Evolutionary conservation across 2,329 filamentous ascomycete species (phyloP), one percentile per base, ranked within the genome.

Genomic region (Corynespora cassiicola): DNA sequence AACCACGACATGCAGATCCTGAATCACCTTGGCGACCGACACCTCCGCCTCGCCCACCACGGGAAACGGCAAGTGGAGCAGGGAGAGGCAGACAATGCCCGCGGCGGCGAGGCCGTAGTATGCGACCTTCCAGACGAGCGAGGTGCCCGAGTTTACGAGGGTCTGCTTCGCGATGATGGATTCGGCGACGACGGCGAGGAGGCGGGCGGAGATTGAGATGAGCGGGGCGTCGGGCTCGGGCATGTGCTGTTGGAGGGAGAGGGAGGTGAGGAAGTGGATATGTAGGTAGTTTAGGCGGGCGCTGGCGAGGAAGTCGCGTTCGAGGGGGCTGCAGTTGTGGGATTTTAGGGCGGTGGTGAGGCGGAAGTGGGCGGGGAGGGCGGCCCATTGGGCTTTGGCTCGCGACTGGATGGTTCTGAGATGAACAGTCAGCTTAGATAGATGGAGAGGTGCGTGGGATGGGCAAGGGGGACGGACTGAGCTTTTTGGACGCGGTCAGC

Each of bases 81-180:
- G 33, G 1, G 57, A 53, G 15, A 66, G 47, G 14, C 53, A 56
- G 8, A 66, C 50, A 12, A 66, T 58, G 0, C 66, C 66, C 7
- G 64, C 63, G 4, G 66, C 65, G n/a, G 66, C 52, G 1, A 69
- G 44, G 7, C 65, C 65, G 33, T 65, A 68, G 27, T 60, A 58
- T 2, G 35, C 35, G 10, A 58, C 63, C 52, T 64, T 65, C 63
- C 63, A 68, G 0, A 60, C 47, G 16, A 66, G 47, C 4, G 52
- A 46, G 4, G 58, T 67, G 7, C 65, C 65, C 1, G 65, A 67
- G 22, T 69, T 68, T 3, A 50, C 59, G 3, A 68, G 37, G 1
- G 50, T 46, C n/a, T 62, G 52, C 26, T 55, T 50, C 4, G 61
- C 45, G 3, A 69, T 31, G 3, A 65, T 49, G 3, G 55, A 49